A percentile compares a stretch with the other conserved stretches of the same genome.
Evolutionary conservation across 768 basidiomycete genomes (phyloP).

Genomic region (Mycena metata): DNA sequence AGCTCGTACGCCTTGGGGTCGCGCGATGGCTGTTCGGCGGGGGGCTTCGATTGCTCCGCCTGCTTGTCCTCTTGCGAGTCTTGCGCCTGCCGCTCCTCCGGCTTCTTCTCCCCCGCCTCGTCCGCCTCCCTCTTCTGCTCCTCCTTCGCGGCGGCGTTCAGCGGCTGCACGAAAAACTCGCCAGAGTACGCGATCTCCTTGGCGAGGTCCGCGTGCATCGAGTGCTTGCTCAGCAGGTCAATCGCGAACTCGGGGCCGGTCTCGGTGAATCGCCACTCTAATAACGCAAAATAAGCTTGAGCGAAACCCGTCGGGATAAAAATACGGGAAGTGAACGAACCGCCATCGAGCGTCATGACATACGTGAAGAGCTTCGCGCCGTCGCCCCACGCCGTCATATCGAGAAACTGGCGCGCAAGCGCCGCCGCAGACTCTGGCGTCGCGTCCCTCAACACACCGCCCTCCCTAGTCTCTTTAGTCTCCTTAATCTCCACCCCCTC

Average conservation of each 20-base stretch:
- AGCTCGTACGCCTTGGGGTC: slow-evolving; percentile 57
- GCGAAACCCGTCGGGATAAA: background rate
- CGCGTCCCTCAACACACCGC: slow-evolving; percentile 1
- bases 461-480: too few species aligned
- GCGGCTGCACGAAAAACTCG: slow-evolving; percentile 53
- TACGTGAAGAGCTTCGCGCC: slow-evolving; percentile 60
- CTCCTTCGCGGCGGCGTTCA: slow-evolving; percentile 20
- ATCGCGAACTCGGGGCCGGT: slow-evolving; percentile 60
- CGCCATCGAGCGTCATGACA: slow-evolving; percentile 58
- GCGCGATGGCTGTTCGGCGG: slow-evolving; percentile 1
- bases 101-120: too few species aligned
- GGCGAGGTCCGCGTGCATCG: slow-evolving; percentile 61
- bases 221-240: slow-evolving; percentile 59
- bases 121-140: background rate
- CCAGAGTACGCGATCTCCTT: slow-evolving; percentile 59
- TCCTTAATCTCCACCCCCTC: slow-evolving; percentile 35
- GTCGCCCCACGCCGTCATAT: slow-evolving; percentile 57
- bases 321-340: background rate
- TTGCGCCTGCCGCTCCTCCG: background rate
- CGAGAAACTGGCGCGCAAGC: slow-evolving; percentile 53
- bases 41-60: background rate
- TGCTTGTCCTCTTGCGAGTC: background rate
- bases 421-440: slow-evolving; percentile 37
- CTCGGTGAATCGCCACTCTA: slow-evolving; percentile 59
- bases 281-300: too few species aligned